phyloP scores from a whole-genome alignment of 345 rosid species.

The Limnanthes douglasii region DNA sequence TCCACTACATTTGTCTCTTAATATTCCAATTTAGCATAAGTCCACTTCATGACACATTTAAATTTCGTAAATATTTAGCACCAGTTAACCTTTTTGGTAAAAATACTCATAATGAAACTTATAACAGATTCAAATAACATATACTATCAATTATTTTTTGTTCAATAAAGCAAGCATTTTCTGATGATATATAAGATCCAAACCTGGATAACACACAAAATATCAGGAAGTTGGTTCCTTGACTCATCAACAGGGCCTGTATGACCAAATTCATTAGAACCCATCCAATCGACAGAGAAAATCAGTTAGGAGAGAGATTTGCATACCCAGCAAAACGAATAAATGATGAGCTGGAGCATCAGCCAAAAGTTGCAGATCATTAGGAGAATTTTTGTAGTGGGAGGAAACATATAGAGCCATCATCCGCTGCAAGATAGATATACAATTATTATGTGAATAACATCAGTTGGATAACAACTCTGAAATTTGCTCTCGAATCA shows the following conservation, averaged over 20 bases:
- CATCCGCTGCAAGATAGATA: conserved; percentile 60
- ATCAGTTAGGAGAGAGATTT: conserved; percentile 1
- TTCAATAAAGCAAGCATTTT: too few relatives aligned
- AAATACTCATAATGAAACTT: too few relatives aligned
- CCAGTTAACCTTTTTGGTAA: too few relatives aligned
- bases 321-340: conserved; percentile 77
- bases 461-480: neutral
- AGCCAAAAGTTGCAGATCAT: conserved; percentile 90
- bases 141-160: too few relatives aligned
- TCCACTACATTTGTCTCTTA: neutral
- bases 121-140: too few relatives aligned
- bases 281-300: conserved; percentile 2
- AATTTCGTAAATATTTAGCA: too few relatives aligned
- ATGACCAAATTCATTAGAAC: conserved; percentile 8
- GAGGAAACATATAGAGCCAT: conserved; percentile 94
- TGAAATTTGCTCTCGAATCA: conserved; percentile 9
- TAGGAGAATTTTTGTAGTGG: conserved; percentile 97
- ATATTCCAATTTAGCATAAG: too few relatives aligned
- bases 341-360: conserved; percentile 99
- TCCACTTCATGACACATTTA: too few relatives aligned
- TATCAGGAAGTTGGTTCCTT: conserved; percentile 73
- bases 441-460: conserved; percentile 4
- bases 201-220: conserved; percentile 95
- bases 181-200: too few relatives aligned
- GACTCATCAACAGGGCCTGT: conserved; percentile 97